Evolutionary conservation across 2,329 filamentous ascomycete genomes (phyloP).

Genomic region (Lachnellula occidentalis): DNA sequence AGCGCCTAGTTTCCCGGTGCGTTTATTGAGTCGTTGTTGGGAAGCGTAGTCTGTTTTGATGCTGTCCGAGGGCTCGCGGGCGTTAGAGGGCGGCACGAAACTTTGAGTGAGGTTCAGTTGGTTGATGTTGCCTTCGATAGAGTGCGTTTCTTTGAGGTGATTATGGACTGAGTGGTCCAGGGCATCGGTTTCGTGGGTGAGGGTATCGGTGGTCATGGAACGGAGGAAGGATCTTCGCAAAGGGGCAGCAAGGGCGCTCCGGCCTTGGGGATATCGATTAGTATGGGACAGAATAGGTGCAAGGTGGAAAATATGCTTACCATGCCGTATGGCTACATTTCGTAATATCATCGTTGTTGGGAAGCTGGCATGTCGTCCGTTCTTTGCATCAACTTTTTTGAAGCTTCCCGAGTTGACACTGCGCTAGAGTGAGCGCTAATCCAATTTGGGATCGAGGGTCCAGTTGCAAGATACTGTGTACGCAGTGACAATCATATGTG

Average conservation of each 20-base stretch:
- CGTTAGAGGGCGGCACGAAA: constrained; percentile 23
- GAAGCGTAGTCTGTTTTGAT: constrained; percentile 21
- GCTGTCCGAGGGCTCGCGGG: not conserved
- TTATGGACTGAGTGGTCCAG: constrained; percentile 14
- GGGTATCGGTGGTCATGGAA: constrained; percentile 31
- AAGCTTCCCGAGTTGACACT: constrained; percentile 14
- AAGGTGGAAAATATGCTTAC: constrained; percentile 34
- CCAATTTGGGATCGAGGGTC: constrained; percentile 5
- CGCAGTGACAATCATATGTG: not conserved
- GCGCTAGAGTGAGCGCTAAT: constrained; percentile 13
- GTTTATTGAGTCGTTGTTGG: constrained; percentile 35
- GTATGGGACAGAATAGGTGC: not conserved
- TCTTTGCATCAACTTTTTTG: constrained; percentile 24
- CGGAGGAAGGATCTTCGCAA: constrained; percentile 36
- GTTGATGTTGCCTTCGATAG: constrained; percentile 20
- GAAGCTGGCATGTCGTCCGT: constrained; percentile 10
- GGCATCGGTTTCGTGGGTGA: constrained; percentile 11
- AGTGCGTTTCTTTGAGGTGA: constrained; percentile 17
- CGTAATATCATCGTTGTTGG: constrained; percentile 49
- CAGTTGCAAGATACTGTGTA: too few species aligned
- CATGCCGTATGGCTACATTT: constrained; percentile 49
- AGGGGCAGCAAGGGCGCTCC: constrained; percentile 44
- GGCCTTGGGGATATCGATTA: constrained; percentile 40
- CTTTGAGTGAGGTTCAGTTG: constrained; percentile 19
- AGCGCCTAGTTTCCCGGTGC: constrained; percentile 46